Percentiles rank a stretch among this genome's conserved stretches.
Conservation (phyloP, 2,329 filamentous ascomycete genomes). For the Alternaria burnsii region DNA sequence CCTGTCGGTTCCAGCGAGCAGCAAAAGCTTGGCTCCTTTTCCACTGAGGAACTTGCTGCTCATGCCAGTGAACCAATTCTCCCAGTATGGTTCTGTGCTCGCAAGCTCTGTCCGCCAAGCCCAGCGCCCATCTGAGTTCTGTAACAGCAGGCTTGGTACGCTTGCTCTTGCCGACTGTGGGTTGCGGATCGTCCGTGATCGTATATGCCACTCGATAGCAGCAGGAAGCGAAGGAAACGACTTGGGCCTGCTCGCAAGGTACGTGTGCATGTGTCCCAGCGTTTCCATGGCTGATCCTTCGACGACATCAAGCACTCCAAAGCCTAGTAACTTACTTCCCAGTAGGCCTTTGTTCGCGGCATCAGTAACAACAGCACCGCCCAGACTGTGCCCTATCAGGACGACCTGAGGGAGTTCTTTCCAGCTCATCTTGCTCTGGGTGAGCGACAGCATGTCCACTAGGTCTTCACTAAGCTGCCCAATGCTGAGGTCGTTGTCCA, state of each 20-base stretch:
- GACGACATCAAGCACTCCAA: conserved; percentile 92
- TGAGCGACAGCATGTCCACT: conserved; percentile 71
- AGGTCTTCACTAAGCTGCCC: conserved; percentile 78
- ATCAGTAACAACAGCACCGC: conserved; percentile 89
- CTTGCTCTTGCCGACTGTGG: conserved; percentile 83
- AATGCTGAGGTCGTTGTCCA: conserved; percentile 73
- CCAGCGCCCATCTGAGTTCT: conserved; percentile 61
- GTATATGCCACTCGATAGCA: conserved; percentile 93
- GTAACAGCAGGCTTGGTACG: conserved; percentile 79
- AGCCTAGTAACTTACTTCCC: conserved; percentile 76
- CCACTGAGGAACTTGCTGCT: conserved; percentile 87
- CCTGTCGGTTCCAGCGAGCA: conserved; percentile 88
- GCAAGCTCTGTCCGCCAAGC: conserved; percentile 86
- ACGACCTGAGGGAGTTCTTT: conserved; percentile 74
- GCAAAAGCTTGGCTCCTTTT: conserved; percentile 81
- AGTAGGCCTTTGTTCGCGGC: conserved; percentile 74
- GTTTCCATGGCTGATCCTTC: conserved; percentile 96
- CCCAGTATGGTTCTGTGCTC: conserved; percentile 89
- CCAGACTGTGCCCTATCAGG: conserved; percentile 90
- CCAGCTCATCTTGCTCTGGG: conserved; percentile 76
- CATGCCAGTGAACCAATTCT: conserved; percentile 89
- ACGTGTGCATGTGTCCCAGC: conserved; percentile 90
- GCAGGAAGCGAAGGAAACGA: conserved; percentile 79
- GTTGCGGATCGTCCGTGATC: conserved; percentile 87
- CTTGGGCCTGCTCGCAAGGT: conserved; percentile 80